A percentile compares a stretch with the other conserved stretches of the same genome.
Conservation (phyloP, 495 filamentous ascomycete species). For the Bathelium albidoporum region DNA sequence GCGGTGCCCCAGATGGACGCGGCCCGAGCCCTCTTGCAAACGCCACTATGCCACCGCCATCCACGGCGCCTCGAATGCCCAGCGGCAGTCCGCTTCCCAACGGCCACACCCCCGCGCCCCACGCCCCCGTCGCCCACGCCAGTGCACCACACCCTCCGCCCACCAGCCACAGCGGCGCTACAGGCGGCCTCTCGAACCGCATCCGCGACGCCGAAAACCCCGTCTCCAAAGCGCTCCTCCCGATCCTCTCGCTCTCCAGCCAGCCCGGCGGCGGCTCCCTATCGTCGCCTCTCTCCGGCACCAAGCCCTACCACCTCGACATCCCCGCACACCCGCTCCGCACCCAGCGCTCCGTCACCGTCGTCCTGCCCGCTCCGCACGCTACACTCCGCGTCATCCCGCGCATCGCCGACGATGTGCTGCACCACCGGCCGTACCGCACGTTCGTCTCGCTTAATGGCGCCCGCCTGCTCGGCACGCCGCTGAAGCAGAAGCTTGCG, state of each 20-base stretch:
- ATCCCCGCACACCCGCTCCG: conserved; percentile 50
- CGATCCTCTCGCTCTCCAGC: conserved; percentile 43
- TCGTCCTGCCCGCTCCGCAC: conserved; percentile 53
- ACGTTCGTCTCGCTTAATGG: conserved; percentile 48
- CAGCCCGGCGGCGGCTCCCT: conserved; percentile 46
- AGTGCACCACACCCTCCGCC: background rate
- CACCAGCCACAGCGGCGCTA: conserved; percentile 15
- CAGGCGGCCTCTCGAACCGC: conserved; percentile 8
- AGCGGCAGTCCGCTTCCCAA: conserved; percentile 9
- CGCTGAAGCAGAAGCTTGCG: conserved; percentile 16
- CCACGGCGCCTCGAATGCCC: background rate
- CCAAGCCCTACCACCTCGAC: conserved; percentile 40
- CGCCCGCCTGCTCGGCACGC: conserved; percentile 18
- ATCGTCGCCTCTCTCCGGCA: conserved; percentile 17
- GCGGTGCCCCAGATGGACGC: conserved; percentile 16
- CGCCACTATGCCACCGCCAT: conserved; percentile 8
- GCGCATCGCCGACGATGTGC: conserved; percentile 39
- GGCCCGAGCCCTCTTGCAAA: conserved; percentile 10
- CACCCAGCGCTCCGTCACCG: conserved; percentile 56
- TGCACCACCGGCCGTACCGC: conserved; percentile 51
- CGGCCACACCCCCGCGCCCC: conserved; percentile 26
- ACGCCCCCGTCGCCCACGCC: conserved; percentile 19
- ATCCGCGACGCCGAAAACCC: conserved; percentile 13
- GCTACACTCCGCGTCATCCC: conserved; percentile 56
- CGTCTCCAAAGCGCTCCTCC: conserved; percentile 24